These are phyloP conservation scores for Dissoconium aciculare DNA, from an alignment of 2,329 filamentous ascomycete species.

Conservation along the genomic window DNA sequence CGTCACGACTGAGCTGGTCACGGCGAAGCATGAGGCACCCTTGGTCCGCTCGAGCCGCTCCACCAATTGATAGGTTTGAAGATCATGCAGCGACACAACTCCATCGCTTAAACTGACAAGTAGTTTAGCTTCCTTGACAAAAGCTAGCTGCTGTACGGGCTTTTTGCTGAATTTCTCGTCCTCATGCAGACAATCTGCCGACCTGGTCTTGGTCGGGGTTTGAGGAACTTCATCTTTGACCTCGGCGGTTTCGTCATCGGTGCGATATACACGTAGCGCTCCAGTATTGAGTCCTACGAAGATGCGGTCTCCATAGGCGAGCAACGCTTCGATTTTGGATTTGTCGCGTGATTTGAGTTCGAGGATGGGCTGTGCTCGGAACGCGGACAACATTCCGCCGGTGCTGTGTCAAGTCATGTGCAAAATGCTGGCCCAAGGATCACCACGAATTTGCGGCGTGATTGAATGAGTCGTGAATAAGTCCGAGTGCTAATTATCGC, in stretches of 20 bases:
- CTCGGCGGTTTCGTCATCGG: constrained; percentile 42
- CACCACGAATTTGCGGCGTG: no score
- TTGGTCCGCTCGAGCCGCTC: constrained; percentile 71
- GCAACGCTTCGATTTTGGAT: constrained; percentile 89
- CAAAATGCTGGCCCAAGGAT: no score
- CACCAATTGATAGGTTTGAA: constrained; percentile 67
- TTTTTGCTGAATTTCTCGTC: constrained; percentile 86
- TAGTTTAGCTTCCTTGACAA: constrained; percentile 87
- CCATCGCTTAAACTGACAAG: constrained; percentile 84
- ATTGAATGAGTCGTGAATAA: no score
- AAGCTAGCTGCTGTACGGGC: constrained; percentile 81
- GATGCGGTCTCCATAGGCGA: constrained; percentile 83
- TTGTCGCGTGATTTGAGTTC: constrained; percentile 94
- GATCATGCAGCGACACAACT: constrained; percentile 76
- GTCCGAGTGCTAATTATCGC: no score
- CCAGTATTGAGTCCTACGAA: constrained; percentile 87
- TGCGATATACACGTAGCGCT: constrained; percentile 73
- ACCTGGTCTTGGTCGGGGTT: constrained; percentile 23
- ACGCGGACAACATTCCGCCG: constrained; percentile 62
- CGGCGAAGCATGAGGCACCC: constrained; percentile 78
- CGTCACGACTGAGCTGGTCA: constrained; percentile 90
- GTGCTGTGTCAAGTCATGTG: constrained; percentile 1
- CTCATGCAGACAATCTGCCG: constrained; percentile 77
- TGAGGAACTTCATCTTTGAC: constrained; percentile 29
- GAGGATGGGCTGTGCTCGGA: constrained; percentile 88